Percentiles rank a stretch among this genome's conserved stretches.
These are phyloP conservation scores for Geotrichum phurueaensis DNA, from an alignment of 1,139 yeast genomes.

Conservation along the genomic window DNA sequence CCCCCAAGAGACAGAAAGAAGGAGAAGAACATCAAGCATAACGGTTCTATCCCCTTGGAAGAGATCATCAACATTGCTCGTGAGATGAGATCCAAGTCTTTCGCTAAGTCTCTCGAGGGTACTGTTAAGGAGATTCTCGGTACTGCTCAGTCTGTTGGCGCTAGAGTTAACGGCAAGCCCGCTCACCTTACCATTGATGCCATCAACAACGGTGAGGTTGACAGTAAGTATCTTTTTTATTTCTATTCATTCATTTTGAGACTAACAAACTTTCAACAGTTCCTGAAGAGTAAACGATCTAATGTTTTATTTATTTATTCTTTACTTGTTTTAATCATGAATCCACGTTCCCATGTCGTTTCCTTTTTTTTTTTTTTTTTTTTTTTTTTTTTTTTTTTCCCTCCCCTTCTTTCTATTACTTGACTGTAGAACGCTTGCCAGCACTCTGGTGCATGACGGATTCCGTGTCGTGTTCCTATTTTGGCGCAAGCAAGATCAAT, in stretches of 20 bases:
- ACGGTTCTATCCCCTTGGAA: conserved; percentile 96
- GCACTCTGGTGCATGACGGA: conserved; percentile 80
- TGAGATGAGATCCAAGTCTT: conserved; percentile 94
- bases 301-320: background rate
- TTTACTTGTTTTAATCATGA: conserved; percentile 20
- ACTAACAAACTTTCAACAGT: conserved; percentile 16
- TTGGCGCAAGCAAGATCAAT: conserved; percentile 86
- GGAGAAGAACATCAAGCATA: conserved; percentile 99
- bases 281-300: conserved; percentile 18
- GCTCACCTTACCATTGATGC: conserved; percentile 98
- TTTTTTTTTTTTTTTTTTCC: background rate
- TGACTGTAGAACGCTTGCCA: conserved; percentile 56
- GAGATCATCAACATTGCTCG: conserved; percentile 97
- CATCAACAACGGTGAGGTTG: conserved; percentile 96
- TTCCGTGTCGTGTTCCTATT: conserved; percentile 67
- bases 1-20: conserved; percentile 99
- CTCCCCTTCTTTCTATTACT: too few relatives aligned
- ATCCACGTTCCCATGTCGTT: conserved; percentile 18
- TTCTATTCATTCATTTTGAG: conserved; percentile 9
- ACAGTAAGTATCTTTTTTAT: conserved; percentile 35
- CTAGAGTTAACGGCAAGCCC: conserved; percentile 97
- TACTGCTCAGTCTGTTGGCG: conserved; percentile 99
- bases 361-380: background rate
- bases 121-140: conserved; percentile 98
- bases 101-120: conserved; percentile 95